These are phyloP conservation scores for Fraxinus cuspidata DNA, from an alignment of 257 asterid genomes.

Conservation along the genomic window DNA sequence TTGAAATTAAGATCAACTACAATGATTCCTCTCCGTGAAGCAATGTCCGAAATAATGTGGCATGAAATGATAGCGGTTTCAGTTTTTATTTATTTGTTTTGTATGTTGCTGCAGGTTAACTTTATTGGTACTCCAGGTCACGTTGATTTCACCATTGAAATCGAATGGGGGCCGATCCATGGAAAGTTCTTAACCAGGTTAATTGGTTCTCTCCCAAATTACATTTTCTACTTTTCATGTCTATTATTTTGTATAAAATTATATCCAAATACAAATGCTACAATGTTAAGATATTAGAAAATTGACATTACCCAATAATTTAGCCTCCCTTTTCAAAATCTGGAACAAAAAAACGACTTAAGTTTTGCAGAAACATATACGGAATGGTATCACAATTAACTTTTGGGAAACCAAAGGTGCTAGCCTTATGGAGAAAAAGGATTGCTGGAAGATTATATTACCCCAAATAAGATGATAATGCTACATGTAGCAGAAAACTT, in stretches of 20 bases:
- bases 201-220: constrained; percentile 12
- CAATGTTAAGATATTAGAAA: background rate
- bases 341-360: background rate
- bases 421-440: background rate
- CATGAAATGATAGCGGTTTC: background rate
- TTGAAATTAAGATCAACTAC: background rate
- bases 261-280: background rate
- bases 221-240: constrained; percentile 5
- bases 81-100: constrained; percentile 10
- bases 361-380: constrained; percentile 8
- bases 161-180: constrained; percentile 99
- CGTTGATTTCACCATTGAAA: constrained; percentile 96
- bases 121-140: constrained; percentile 98
- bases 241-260: background rate
- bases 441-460: background rate
- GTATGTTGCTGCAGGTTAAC: constrained; percentile 61
- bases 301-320: constrained; percentile 6
- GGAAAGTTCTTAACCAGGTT: constrained; percentile 96
- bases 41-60: background rate
- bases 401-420: background rate
- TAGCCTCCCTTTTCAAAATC: background rate
- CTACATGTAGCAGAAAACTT: background rate
- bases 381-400: background rate
- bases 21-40: background rate
- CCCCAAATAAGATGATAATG: background rate